phyloP scores from a whole-genome alignment of 768 basidiomycete species.

The Dentipellis sp. region DNA sequence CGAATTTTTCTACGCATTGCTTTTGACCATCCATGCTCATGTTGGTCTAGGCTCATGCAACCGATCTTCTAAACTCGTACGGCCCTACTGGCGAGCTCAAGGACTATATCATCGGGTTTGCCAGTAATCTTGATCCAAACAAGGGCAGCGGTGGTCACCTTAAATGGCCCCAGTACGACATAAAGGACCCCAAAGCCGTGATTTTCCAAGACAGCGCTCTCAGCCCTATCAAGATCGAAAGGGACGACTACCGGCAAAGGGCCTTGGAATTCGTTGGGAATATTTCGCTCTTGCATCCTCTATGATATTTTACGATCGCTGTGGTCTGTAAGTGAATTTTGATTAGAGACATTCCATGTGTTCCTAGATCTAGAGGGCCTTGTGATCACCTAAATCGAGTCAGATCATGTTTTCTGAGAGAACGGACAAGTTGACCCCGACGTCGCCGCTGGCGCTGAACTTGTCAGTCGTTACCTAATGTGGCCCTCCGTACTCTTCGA shows the following conservation, averaged over 20 bases:
- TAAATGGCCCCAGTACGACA: constrained; percentile 9
- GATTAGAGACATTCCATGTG: too few species aligned
- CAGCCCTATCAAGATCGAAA: constrained; percentile 1
- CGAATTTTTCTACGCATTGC: background rate
- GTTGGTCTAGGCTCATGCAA: background rate
- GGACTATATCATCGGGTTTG: constrained; percentile 11
- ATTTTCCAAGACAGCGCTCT: constrained; percentile 2
- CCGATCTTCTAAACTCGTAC: constrained; percentile 6
- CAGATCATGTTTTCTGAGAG: too few species aligned
- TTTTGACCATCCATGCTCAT: background rate
- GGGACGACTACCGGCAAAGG: constrained; percentile 9
- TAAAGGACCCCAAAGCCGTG: constrained; percentile 2
- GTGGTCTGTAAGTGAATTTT: too few species aligned
- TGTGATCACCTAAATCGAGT: too few species aligned
- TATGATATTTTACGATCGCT: too few species aligned
- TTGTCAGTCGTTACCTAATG: too few species aligned
- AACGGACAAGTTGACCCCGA: too few species aligned
- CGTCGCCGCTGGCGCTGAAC: too few species aligned
- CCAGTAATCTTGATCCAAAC: constrained; percentile 10
- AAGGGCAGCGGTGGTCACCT: constrained; percentile 1
- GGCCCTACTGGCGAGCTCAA: constrained; percentile 3
- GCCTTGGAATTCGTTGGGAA: constrained; percentile 4
- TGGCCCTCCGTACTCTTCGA: too few species aligned
- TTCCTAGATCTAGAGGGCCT: too few species aligned
- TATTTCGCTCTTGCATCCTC: constrained; percentile 8